These are phyloP conservation scores for Vigna nakashimae DNA, from an alignment of 306 rosid genomes.

Conservation along the genomic window DNA sequence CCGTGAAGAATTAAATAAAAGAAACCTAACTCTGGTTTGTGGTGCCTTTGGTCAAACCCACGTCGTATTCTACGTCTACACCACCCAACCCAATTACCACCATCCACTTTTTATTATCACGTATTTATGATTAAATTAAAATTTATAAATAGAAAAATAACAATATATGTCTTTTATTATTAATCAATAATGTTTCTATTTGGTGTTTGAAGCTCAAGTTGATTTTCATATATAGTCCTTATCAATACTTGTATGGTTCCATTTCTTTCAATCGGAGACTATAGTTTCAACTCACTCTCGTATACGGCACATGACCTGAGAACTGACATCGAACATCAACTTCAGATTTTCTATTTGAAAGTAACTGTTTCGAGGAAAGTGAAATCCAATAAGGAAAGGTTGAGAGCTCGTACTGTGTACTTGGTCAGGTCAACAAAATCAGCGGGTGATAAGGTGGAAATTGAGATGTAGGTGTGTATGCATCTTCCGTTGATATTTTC, in stretches of 20 bases:
- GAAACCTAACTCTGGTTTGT: neutral
- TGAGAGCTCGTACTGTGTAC: neutral
- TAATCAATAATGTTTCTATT: too few relatives aligned
- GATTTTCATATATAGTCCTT: neutral
- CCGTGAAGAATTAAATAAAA: conserved; percentile 15
- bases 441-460: neutral
- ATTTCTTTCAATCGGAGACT: conserved; percentile 14
- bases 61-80: neutral
- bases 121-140: too few relatives aligned
- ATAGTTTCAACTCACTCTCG: conserved; percentile 25
- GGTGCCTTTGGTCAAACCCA: neutral
- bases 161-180: too few relatives aligned
- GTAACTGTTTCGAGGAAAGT: neutral
- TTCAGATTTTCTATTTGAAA: neutral
- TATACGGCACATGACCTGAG: conserved; percentile 30
- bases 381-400: neutral
- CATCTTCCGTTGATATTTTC: neutral
- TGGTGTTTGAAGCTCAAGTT: too few relatives aligned
- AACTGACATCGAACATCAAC: neutral
- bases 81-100: too few relatives aligned
- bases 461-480: too few relatives aligned
- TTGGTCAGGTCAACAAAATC: neutral
- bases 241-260: conserved; percentile 16
- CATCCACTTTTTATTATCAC: too few relatives aligned
- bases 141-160: too few relatives aligned